Evolutionary conservation across 345 rosid genomes (phyloP).

Genomic region (Corchorus olitorius): DNA sequence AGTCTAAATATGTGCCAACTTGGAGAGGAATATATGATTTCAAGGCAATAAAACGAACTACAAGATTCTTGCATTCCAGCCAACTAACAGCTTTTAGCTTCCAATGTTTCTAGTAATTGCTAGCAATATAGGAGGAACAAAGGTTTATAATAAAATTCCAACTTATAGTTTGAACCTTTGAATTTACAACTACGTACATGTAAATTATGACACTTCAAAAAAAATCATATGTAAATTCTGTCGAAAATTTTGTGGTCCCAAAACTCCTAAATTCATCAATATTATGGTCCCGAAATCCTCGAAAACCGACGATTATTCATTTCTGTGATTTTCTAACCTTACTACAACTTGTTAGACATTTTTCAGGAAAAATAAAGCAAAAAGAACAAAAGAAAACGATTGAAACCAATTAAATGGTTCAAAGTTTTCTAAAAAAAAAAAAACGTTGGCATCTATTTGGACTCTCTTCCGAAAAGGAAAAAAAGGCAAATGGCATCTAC

Average conservation of each 20-base stretch:
- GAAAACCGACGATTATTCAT: constrained; percentile 12
- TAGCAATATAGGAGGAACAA: too few relatives aligned
- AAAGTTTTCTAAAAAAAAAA: constrained; percentile 2
- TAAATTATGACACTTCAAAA: too few relatives aligned
- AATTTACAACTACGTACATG: too few relatives aligned
- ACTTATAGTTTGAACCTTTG: too few relatives aligned
- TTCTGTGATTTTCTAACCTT: constrained; percentile 8
- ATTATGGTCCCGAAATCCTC: constrained; percentile 22
- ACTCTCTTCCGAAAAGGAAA: too few relatives aligned
- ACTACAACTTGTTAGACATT: constrained; percentile 4
- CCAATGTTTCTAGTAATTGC: too few relatives aligned
- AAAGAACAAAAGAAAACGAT: background rate
- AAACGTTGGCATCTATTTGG: background rate
- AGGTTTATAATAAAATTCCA: too few relatives aligned
- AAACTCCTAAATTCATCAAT: background rate
- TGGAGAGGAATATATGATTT: background rate
- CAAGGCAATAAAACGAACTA: background rate
- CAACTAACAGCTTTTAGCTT: too few relatives aligned
- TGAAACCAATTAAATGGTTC: constrained; percentile 5
- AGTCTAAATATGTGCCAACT: background rate
- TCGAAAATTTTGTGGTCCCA: background rate
- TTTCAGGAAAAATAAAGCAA: background rate
- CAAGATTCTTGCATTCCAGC: too few relatives aligned
- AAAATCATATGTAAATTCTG: too few relatives aligned
- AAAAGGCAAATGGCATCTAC: too few relatives aligned